Evolutionary conservation across 2,329 filamentous ascomycete species (phyloP), one percentile per base, ranked within the genome.

Genomic region (Phyllosticta citrichinensis): DNA sequence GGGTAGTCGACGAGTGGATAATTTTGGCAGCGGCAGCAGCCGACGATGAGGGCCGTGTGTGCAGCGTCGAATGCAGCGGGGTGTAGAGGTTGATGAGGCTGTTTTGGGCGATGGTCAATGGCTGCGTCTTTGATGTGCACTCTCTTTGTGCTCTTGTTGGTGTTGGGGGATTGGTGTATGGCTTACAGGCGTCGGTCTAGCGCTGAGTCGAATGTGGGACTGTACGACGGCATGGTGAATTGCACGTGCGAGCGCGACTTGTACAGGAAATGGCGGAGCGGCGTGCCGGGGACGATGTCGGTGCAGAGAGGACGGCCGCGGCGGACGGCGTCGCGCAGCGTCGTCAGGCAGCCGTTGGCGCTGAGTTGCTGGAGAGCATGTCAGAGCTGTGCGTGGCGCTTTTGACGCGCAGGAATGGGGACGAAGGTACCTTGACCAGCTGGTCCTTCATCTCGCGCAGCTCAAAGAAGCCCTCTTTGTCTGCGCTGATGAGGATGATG

Each of bases 241-340:
- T 99, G 95, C 27, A 99, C 94, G 68, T 99, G 96, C 20, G 87
- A 86, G 63, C 90, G 84, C 17, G 90, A 96, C 75, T 97, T 99
- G 80, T 96, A 99, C 19, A 99, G 76, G 70, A 97, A 99, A 77
- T 99, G 94, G 66, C 88, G 87, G 58, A 97, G 78, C 33, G 88
- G 86, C 17, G 87, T 89, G 24, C 88, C 89, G 0, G 91, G 89
- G 1, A 91, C 83, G 62, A 99, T 86, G 62, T 94, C 87, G 17
- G 84, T 83, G 62, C 87, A 83, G 25, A 77, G 79, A 1, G 89
- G 87, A 10, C 93, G 87, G 11, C 91, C 91, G 35, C 82, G 78
- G 10, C 81, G 81, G 33, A 89, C 84, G 14, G 92, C 88, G 2
- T 80, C 76, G 64, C 84, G 84, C 70, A 99, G 93, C 60, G 88